Conservation (phyloP, 306 rosid species). For the Pterocarpus santalinus region DNA sequence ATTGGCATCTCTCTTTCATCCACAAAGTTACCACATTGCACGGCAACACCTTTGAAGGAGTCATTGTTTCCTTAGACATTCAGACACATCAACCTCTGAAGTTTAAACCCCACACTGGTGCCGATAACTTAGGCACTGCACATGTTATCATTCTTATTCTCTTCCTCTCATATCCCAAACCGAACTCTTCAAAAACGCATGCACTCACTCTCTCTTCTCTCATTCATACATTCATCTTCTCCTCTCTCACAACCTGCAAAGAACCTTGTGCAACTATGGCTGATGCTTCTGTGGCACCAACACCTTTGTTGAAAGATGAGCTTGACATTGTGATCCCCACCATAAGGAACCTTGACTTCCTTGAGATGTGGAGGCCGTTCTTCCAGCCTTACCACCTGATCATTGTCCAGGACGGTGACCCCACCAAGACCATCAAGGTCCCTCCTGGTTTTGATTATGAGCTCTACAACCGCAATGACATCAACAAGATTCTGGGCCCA, state of each 20-base stretch:
- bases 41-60: slow-evolving; percentile 46
- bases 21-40: slow-evolving; percentile 48
- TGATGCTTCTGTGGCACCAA: neutral
- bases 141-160: neutral
- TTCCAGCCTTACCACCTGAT: slow-evolving; percentile 81
- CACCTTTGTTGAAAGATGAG: slow-evolving; percentile 71
- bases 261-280: slow-evolving; percentile 8
- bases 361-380: slow-evolving; percentile 93
- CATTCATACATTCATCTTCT: neutral
- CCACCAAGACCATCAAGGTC: slow-evolving; percentile 76
- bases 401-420: slow-evolving; percentile 94
- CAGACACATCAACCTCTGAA: slow-evolving; percentile 37
- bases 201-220: slow-evolving; percentile 8
- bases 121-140: slow-evolving; percentile 39
- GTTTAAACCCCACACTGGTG: slow-evolving; percentile 37
- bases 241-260: neutral
- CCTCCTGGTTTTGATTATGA: slow-evolving; percentile 91
- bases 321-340: slow-evolving; percentile 94
- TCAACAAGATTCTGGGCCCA: slow-evolving; percentile 83
- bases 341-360: slow-evolving; percentile 86
- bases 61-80: slow-evolving; percentile 41
- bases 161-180: neutral
- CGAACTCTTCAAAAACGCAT: slow-evolving; percentile 21
- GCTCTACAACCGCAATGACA: slow-evolving; percentile 82
- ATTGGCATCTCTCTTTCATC: slow-evolving; percentile 21